Evolutionary conservation across 208 protist genomes (phyloP).

Genomic region (Vickermania ingenoplastis): DNA sequence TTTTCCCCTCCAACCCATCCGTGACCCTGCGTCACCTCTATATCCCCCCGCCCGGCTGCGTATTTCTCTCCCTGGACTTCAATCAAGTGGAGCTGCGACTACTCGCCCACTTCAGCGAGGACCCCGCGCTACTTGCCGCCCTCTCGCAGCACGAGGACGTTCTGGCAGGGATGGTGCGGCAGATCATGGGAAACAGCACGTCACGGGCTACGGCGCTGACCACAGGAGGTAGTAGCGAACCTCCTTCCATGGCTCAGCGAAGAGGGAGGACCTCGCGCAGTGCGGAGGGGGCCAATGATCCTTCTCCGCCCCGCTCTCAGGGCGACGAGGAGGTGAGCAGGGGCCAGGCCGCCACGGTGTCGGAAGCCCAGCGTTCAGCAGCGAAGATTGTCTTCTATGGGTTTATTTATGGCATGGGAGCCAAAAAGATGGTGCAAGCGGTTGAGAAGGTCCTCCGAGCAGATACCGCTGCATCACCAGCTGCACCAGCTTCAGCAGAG

Average conservation of each 20-base stretch:
- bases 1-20: neutral
- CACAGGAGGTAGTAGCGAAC: no score
- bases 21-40: conserved; percentile 43
- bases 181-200: conserved; percentile 13
- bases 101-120: conserved; percentile 62
- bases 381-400: conserved; percentile 86
- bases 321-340: no score
- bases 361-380: conserved; percentile 40
- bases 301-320: no score
- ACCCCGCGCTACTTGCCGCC: conserved; percentile 36
- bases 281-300: neutral
- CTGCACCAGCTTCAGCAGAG: neutral
- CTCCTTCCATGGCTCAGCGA: no score
- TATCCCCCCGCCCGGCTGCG: conserved; percentile 46
- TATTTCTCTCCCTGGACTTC: conserved; percentile 68
- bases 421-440: conserved; percentile 30
- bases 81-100: conserved; percentile 81
- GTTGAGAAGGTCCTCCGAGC: conserved; percentile 8
- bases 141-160: conserved; percentile 38
- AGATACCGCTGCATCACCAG: neutral
- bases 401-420: conserved; percentile 84
- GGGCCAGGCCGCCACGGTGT: neutral
- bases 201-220: neutral
- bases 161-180: conserved; percentile 30
- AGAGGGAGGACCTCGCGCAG: no score